Evolutionary conservation across 441 rosid species (phyloP).

Genomic region (Aleurites moluccanus): DNA sequence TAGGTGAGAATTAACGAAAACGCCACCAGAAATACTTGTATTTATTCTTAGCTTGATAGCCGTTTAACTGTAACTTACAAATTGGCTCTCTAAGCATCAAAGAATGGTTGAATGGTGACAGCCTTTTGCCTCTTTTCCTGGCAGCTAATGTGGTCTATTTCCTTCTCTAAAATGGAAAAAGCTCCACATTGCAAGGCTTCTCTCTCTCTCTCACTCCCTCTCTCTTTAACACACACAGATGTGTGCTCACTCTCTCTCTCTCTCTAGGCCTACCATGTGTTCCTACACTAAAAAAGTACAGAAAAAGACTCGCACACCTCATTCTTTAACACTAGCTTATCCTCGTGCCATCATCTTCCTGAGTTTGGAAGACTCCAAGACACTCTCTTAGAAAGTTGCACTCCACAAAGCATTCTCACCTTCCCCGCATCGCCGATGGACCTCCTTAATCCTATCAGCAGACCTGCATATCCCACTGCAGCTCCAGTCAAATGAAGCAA

Average conservation of each 20-base stretch:
- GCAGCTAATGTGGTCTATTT: constrained; percentile 30
- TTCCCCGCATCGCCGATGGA: constrained; percentile 83
- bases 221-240: background rate
- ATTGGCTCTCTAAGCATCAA: constrained; percentile 47
- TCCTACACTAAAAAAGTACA: constrained; percentile 21
- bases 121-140: constrained; percentile 17
- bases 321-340: constrained; percentile 8
- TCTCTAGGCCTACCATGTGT: constrained; percentile 17
- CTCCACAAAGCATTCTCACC: constrained; percentile 78
- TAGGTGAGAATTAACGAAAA: background rate
- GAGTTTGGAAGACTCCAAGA: constrained; percentile 33
- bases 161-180: constrained; percentile 43
- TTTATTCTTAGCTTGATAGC: constrained; percentile 36
- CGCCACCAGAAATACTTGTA: constrained; percentile 20
- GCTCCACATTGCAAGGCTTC: constrained; percentile 31
- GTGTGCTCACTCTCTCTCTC: background rate
- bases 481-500: constrained; percentile 89
- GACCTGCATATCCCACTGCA: constrained; percentile 93
- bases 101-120: constrained; percentile 37
- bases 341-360: constrained; percentile 23
- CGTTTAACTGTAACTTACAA: constrained; percentile 39
- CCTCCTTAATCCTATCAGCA: constrained; percentile 76
- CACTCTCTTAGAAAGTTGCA: constrained; percentile 48
- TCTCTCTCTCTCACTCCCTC: constrained; percentile 15
- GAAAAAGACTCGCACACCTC: constrained; percentile 22